Conservation (phyloP, 345 rosid genomes). For the Lenwebbia sp. region DNA sequence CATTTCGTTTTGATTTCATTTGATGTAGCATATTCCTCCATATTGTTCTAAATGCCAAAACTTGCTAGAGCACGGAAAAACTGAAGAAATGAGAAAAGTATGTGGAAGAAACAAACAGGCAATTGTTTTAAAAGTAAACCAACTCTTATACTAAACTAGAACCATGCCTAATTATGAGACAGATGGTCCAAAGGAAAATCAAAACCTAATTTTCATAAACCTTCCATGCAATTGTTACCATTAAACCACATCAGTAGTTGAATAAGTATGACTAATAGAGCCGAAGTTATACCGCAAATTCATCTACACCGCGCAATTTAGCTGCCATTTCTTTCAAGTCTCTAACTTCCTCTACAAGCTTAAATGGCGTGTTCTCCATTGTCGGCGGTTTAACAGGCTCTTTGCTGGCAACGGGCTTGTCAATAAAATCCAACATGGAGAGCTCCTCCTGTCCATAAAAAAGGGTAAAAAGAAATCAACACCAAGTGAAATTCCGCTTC, state of each 20-base stretch:
- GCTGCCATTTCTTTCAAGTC: constrained; percentile 72
- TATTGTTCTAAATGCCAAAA: not conserved
- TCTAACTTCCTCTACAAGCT: constrained; percentile 64
- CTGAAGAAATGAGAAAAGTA: not conserved
- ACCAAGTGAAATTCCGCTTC: not conserved
- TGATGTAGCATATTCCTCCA: not conserved
- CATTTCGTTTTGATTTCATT: not conserved
- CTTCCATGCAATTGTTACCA: not conserved
- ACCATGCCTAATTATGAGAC: not conserved
- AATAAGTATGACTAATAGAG: not conserved
- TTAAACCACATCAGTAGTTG: not conserved
- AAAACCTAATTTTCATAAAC: not conserved
- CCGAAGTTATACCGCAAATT: constrained; percentile 62
- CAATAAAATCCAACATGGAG: constrained; percentile 64
- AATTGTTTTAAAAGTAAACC: not conserved
- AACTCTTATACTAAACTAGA: not conserved
- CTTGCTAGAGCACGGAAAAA: not conserved
- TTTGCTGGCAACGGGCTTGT: constrained; percentile 23
- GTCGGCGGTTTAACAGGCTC: constrained; percentile 38
- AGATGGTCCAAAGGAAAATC: not conserved
- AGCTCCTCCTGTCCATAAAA: constrained; percentile 45
- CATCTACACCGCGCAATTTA: constrained; percentile 43
- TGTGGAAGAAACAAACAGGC: not conserved
- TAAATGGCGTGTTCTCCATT: constrained; percentile 53
- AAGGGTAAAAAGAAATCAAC: not conserved